Percentiles rank a stretch among this genome's conserved stretches.
These are phyloP conservation scores for Claviceps humidiphila DNA, from an alignment of 2,329 filamentous ascomycete genomes.

Conservation along the genomic window DNA sequence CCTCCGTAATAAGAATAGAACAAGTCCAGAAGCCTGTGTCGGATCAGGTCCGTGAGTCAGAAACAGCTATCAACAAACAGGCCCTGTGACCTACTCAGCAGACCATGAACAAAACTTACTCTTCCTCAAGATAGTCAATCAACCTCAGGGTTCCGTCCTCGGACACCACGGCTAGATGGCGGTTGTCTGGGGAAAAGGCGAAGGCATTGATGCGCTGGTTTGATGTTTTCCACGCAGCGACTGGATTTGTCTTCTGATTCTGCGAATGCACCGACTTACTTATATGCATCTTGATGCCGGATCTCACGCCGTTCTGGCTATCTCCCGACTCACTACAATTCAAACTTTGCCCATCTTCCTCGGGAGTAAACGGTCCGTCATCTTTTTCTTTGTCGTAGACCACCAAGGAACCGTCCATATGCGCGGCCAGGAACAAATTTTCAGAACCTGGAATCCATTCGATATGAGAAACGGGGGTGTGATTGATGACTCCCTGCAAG, in stretches of 20 bases:
- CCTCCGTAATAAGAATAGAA: conserved; percentile 91
- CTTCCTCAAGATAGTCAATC: conserved; percentile 83
- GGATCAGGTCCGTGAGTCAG: conserved; percentile 5
- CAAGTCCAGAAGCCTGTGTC: conserved; percentile 60
- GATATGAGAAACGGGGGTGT: conserved; percentile 73
- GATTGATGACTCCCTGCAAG: conserved; percentile 69
- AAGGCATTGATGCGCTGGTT: conserved; percentile 85
- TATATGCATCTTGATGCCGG: conserved; percentile 48
- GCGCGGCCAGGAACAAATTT: conserved; percentile 79
- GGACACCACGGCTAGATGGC: conserved; percentile 77
- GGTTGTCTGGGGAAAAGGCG: conserved; percentile 79
- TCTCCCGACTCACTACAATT: conserved; percentile 40
- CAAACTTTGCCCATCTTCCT: conserved; percentile 52
- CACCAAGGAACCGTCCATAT: conserved; percentile 80
- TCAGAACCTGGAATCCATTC: conserved; percentile 91
- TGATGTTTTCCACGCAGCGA: conserved; percentile 84
- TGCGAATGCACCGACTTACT: conserved; percentile 87
- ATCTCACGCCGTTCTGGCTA: conserved; percentile 18
- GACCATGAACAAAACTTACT: conserved; percentile 38
- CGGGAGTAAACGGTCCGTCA: conserved; percentile 64
- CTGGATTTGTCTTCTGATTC: conserved; percentile 86
- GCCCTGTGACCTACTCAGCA: too few relatives aligned
- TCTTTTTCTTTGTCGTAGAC: conserved; percentile 98
- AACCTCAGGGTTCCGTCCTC: conserved; percentile 84
- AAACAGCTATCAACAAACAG: not conserved